These are phyloP conservation scores for Xylariomycetidae sp. DNA, from an alignment of 2,329 filamentous ascomycete genomes.

Conservation along the genomic window DNA sequence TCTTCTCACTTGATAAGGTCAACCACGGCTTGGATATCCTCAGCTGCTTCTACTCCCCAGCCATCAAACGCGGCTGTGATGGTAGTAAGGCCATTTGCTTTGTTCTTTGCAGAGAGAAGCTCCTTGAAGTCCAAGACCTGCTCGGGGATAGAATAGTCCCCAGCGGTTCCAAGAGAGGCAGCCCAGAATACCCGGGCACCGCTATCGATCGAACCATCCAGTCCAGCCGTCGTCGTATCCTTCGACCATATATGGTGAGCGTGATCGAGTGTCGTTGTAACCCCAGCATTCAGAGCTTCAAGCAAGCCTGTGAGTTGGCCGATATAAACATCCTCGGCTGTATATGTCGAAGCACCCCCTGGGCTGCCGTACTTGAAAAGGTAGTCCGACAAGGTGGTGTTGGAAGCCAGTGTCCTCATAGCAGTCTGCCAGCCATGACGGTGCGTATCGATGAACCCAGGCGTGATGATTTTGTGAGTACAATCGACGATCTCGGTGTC, in stretches of 20 bases:
- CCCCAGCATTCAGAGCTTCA: slow-evolving; percentile 46
- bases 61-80: slow-evolving; percentile 37
- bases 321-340: slow-evolving; percentile 39
- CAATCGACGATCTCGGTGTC: slow-evolving; percentile 40
- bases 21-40: slow-evolving; percentile 26
- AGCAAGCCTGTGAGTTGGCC: slow-evolving; percentile 40
- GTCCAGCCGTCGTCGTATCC: slow-evolving; percentile 35
- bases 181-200: slow-evolving; percentile 43
- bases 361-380: slow-evolving; percentile 34
- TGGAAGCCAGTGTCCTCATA: slow-evolving; percentile 45
- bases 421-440: slow-evolving; percentile 51
- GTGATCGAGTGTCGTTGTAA: slow-evolving; percentile 47
- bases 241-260: slow-evolving; percentile 43
- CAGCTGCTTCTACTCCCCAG: slow-evolving; percentile 23
- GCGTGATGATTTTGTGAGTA: slow-evolving; percentile 44
- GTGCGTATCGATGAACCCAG: slow-evolving; percentile 53
- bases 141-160: slow-evolving; percentile 27
- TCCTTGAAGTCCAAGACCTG: slow-evolving; percentile 34
- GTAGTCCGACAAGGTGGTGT: slow-evolving; percentile 44
- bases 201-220: slow-evolving; percentile 41
- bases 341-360: slow-evolving; percentile 26
- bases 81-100: slow-evolving; percentile 25
- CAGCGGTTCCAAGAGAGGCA: slow-evolving; percentile 33
- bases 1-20: slow-evolving; percentile 25
- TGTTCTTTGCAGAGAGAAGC: slow-evolving; percentile 24